Percentiles rank a stretch among this genome's conserved stretches.
Conservation (phyloP, 257 asterid genomes). For the Jasminum sambac region DNA sequence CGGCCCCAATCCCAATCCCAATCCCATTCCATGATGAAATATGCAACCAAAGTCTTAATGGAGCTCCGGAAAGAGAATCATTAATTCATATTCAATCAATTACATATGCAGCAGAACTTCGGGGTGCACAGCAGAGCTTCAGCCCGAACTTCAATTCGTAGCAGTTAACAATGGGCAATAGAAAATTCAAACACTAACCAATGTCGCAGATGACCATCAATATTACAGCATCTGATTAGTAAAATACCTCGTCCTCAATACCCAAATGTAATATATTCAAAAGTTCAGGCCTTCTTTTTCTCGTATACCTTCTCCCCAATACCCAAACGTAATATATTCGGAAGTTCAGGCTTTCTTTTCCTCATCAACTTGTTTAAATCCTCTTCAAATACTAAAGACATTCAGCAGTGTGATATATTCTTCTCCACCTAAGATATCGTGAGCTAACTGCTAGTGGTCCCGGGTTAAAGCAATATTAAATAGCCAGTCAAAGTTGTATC, state of each 20-base stretch:
- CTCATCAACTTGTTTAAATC: slow-evolving; percentile 13
- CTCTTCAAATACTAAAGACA: slow-evolving; percentile 23
- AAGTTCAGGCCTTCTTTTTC: slow-evolving; percentile 20
- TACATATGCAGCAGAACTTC: slow-evolving; percentile 22
- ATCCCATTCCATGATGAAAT: neutral
- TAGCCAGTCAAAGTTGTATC: slow-evolving; percentile 18
- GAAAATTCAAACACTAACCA: slow-evolving; percentile 16
- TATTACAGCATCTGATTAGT: slow-evolving; percentile 21
- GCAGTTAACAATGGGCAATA: neutral
- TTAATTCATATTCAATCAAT: neutral
- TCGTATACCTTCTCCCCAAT: slow-evolving; percentile 21
- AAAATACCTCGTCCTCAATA: slow-evolving; percentile 22
- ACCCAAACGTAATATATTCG: slow-evolving; percentile 28
- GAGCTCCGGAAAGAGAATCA: slow-evolving; percentile 10
- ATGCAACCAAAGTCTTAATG: slow-evolving; percentile 27
- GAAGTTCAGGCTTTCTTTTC: slow-evolving; percentile 16
- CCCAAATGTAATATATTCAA: slow-evolving; percentile 29
- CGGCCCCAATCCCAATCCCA: neutral
- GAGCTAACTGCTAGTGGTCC: slow-evolving; percentile 38
- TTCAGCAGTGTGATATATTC: slow-evolving; percentile 22
- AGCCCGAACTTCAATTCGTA: slow-evolving; percentile 16
- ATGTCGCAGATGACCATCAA: slow-evolving; percentile 31
- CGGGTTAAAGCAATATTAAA: slow-evolving; percentile 22
- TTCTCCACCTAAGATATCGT: slow-evolving; percentile 28
- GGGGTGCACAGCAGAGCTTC: slow-evolving; percentile 14